Evolutionary conservation across 208 protist genomes (phyloP).

Genomic region (Acanthamoeba sp.): DNA sequence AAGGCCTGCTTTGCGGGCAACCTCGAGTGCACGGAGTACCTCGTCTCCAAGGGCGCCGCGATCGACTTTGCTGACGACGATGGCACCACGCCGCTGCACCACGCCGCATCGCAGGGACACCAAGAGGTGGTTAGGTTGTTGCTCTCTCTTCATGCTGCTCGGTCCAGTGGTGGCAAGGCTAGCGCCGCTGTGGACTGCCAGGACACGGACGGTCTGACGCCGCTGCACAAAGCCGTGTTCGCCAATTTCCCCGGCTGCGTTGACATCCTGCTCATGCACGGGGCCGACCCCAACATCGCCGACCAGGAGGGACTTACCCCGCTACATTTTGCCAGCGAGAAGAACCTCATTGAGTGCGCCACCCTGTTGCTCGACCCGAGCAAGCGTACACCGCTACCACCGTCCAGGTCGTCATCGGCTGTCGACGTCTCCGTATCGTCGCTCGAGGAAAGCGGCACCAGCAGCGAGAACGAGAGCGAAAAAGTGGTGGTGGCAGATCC

Average conservation of each 20-base stretch:
- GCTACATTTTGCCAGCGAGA: slow-evolving; percentile 72
- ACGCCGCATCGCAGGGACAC: slow-evolving; percentile 48
- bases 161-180: no score
- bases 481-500: slow-evolving; percentile 12
- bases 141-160: background rate
- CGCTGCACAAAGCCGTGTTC: slow-evolving; percentile 72
- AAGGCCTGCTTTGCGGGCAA: slow-evolving; percentile 70
- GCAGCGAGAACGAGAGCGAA: background rate
- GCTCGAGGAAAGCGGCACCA: background rate
- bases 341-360: slow-evolving; percentile 62
- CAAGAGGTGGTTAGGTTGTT: slow-evolving; percentile 15
- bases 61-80: slow-evolving; percentile 53
- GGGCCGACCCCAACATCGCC: slow-evolving; percentile 45
- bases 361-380: slow-evolving; percentile 10
- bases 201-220: slow-evolving; percentile 50
- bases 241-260: slow-evolving; percentile 50
- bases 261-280: slow-evolving; percentile 34
- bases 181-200: background rate
- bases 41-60: slow-evolving; percentile 27
- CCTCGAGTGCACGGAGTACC: slow-evolving; percentile 49
- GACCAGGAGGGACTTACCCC: slow-evolving; percentile 55
- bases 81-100: slow-evolving; percentile 66
- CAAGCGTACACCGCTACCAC: background rate
- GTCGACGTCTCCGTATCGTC: background rate
- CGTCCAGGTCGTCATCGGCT: no score